A percentile compares a stretch with the other conserved stretches of the same genome.
phyloP scores from a whole-genome alignment of 495 filamentous ascomycete species.

The Echria macrotheca region DNA sequence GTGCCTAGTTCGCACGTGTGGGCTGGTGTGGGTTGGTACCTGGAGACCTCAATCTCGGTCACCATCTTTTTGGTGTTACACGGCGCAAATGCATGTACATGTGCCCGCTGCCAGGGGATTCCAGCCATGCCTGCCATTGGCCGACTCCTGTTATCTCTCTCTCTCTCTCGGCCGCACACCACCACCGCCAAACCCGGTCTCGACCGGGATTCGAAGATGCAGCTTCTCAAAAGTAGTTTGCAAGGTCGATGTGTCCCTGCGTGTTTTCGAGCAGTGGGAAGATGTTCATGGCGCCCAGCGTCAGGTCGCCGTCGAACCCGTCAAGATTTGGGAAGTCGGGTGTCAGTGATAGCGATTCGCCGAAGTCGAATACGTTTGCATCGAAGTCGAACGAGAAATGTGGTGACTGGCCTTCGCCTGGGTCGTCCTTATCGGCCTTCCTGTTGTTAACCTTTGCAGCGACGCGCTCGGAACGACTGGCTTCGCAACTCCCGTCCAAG shows the following conservation, averaged over 20 bases:
- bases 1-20: too few species aligned
- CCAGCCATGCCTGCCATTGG: too few species aligned
- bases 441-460: too few species aligned
- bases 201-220: too few species aligned
- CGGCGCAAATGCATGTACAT: background rate
- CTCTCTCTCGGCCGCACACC: too few species aligned
- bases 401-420: slow-evolving; percentile 7
- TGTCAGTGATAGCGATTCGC: slow-evolving; percentile 15
- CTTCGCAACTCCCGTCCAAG: too few species aligned
- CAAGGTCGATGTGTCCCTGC: slow-evolving; percentile 40
- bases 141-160: too few species aligned
- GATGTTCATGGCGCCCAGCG: slow-evolving; percentile 38
- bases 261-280: slow-evolving; percentile 41
- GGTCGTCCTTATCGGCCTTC: background rate
- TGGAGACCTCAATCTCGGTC: background rate
- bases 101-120: background rate
- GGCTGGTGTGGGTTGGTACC: too few species aligned
- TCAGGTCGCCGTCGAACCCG: slow-evolving; percentile 28
- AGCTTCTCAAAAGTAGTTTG: slow-evolving; percentile 39
- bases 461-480: too few species aligned
- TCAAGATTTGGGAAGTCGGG: slow-evolving; percentile 23
- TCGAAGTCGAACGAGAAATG: slow-evolving; percentile 25
- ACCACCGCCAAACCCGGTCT: slow-evolving; percentile 3
- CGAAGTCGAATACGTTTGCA: slow-evolving; percentile 21
- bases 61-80: background rate